These are phyloP conservation scores for Xylariales sp. DNA, from an alignment of 2,329 filamentous ascomycete species.

Conservation along the genomic window DNA sequence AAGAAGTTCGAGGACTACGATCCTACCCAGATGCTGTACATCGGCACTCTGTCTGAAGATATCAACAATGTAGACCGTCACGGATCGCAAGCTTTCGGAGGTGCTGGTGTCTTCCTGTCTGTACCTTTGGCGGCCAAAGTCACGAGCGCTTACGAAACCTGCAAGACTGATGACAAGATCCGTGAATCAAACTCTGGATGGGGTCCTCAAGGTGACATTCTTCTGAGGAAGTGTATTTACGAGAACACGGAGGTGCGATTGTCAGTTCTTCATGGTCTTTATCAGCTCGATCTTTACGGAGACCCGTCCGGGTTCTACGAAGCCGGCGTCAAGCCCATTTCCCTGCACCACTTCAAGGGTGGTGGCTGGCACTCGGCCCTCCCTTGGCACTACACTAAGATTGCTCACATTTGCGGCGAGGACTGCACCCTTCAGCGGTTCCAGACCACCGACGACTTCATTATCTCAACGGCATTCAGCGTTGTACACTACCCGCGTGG, in stretches of 20 bases:
- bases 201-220: conserved; percentile 57
- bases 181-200: conserved; percentile 52
- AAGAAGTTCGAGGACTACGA: conserved; percentile 49
- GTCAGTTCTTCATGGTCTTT: conserved; percentile 52
- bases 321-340: conserved; percentile 54
- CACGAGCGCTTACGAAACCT: conserved; percentile 38
- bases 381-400: conserved; percentile 52
- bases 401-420: conserved; percentile 56
- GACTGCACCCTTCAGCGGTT: conserved; percentile 58
- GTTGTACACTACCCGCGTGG: conserved; percentile 52
- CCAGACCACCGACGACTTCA: conserved; percentile 46
- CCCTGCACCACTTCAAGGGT: conserved; percentile 61
- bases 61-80: conserved; percentile 55
- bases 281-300: conserved; percentile 56
- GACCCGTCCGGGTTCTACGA: conserved; percentile 63
- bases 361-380: conserved; percentile 51
- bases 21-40: conserved; percentile 47
- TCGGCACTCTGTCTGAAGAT: conserved; percentile 60
- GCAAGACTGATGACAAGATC: conserved; percentile 46
- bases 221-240: conserved; percentile 61
- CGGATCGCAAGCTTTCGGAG: conserved; percentile 60
- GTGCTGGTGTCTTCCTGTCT: conserved; percentile 59
- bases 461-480: conserved; percentile 57
- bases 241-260: conserved; percentile 56
- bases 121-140: conserved; percentile 43